Evolutionary conservation across 2,329 filamentous ascomycete species (phyloP).

Genomic region (Stagonosporopsis cucurbitacearum): DNA sequence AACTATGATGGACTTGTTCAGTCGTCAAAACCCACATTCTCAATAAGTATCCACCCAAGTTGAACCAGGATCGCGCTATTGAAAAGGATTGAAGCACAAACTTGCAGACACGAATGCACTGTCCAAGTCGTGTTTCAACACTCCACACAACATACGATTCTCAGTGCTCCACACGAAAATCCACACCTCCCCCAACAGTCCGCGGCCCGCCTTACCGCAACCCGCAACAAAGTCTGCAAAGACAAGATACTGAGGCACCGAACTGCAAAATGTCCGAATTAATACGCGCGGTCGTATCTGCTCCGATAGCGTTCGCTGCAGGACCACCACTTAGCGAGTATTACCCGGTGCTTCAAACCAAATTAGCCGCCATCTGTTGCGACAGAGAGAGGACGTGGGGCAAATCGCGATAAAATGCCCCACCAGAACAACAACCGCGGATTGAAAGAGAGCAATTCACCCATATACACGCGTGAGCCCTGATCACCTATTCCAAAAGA

Average conservation of each 20-base stretch:
- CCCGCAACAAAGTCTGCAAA: background rate
- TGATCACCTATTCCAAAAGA: background rate
- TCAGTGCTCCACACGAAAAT: background rate
- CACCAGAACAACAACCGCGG: constrained; percentile 17
- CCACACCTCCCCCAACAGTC: background rate
- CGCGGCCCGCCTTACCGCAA: background rate
- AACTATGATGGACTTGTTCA: constrained; percentile 1
- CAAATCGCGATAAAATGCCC: constrained; percentile 10
- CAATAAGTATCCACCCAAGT: background rate
- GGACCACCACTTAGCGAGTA: background rate
- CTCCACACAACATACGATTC: constrained; percentile 3
- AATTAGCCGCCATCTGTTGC: constrained; percentile 13
- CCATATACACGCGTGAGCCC: background rate
- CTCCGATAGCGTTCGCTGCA: constrained; percentile 3
- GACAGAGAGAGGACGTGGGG: constrained; percentile 1
- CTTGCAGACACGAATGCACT: constrained; percentile 1
- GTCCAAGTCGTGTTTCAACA: constrained; percentile 3
- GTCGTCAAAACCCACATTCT: background rate
- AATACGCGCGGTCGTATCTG: constrained; percentile 2
- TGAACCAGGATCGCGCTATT: background rate
- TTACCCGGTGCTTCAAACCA: constrained; percentile 19
- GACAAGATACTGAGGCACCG: constrained; percentile 5
- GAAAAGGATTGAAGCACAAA: constrained; percentile 6
- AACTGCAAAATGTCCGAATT: background rate
- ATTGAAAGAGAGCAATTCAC: background rate